A percentile compares a stretch with the other conserved stretches of the same genome.
phyloP scores from a whole-genome alignment of 2,329 filamentous ascomycete species.

The Fusarium veterinarium region DNA sequence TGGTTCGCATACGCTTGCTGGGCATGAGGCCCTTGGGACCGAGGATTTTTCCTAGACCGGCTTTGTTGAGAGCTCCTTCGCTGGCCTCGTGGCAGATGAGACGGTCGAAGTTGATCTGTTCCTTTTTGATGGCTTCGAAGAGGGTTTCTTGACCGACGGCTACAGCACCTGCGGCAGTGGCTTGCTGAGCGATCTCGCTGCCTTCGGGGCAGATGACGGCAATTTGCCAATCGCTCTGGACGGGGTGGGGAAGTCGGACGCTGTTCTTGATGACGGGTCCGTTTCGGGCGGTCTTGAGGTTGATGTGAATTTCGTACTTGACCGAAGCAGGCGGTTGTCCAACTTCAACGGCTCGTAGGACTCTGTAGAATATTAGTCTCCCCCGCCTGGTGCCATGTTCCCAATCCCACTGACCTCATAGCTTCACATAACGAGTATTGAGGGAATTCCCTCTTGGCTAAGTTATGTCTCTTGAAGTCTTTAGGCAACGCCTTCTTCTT shows the following conservation, averaged over 20 bases:
- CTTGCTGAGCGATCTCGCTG: constrained; percentile 78
- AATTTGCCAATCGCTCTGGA: constrained; percentile 88
- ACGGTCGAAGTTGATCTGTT: constrained; percentile 86
- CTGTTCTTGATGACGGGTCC: constrained; percentile 89
- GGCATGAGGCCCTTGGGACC: constrained; percentile 96
- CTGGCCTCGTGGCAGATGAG: constrained; percentile 87
- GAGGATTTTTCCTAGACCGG: constrained; percentile 81
- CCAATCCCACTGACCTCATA: constrained; percentile 74
- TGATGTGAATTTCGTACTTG: constrained; percentile 92
- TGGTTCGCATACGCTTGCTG: constrained; percentile 85
- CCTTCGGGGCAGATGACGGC: constrained; percentile 91
- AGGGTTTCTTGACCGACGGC: constrained; percentile 88
- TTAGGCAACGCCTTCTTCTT: constrained; percentile 73
- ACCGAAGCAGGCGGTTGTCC: constrained; percentile 76
- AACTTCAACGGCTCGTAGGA: constrained; percentile 92
- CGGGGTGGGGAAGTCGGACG: constrained; percentile 87
- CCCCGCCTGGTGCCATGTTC: not conserved
- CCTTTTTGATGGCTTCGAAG: constrained; percentile 79
- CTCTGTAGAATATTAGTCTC: constrained; percentile 62
- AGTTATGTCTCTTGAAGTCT: constrained; percentile 72
- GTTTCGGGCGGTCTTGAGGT: constrained; percentile 84
- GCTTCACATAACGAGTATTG: constrained; percentile 90
- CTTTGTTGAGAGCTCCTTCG: constrained; percentile 82
- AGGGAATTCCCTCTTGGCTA: constrained; percentile 70
- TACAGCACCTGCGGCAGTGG: constrained; percentile 80